Percentiles rank a stretch among this genome's conserved stretches.
Conservation (phyloP, 805 yeast species). For the Pichia eremophila region DNA sequence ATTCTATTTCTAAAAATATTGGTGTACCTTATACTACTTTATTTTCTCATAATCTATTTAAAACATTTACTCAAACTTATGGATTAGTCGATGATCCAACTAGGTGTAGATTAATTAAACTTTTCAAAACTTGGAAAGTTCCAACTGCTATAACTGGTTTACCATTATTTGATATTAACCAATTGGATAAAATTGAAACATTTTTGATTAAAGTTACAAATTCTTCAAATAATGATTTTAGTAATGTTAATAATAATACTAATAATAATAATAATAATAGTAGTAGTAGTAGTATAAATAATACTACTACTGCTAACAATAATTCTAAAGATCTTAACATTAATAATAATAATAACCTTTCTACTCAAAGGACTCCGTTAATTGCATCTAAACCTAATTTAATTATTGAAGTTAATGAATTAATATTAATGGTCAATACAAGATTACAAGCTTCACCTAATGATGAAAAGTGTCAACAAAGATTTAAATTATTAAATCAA, state of each 20-base stretch:
- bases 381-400: constrained; percentile 11
- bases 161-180: constrained; percentile 65
- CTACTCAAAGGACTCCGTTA: neutral
- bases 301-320: neutral
- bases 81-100: constrained; percentile 69
- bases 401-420: constrained; percentile 26
- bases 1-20: constrained; percentile 83
- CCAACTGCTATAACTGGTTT: constrained; percentile 52
- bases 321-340: neutral
- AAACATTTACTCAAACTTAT: constrained; percentile 66
- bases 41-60: constrained; percentile 61
- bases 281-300: neutral
- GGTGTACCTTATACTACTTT: constrained; percentile 84
- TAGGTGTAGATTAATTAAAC: constrained; percentile 60
- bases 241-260: neutral
- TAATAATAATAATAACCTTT: neutral
- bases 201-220: constrained; percentile 59
- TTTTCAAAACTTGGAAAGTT: constrained; percentile 83
- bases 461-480: constrained; percentile 34
- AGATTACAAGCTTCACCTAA: constrained; percentile 28
- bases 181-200: constrained; percentile 61
- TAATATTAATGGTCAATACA: constrained; percentile 35
- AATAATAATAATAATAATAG: neutral
- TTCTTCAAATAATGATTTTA: constrained; percentile 10
- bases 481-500: constrained; percentile 36